Evolutionary conservation across 495 filamentous ascomycete genomes (phyloP), one percentile per base, ranked within the genome.

Genomic region (Mytilinidion resinicola): DNA sequence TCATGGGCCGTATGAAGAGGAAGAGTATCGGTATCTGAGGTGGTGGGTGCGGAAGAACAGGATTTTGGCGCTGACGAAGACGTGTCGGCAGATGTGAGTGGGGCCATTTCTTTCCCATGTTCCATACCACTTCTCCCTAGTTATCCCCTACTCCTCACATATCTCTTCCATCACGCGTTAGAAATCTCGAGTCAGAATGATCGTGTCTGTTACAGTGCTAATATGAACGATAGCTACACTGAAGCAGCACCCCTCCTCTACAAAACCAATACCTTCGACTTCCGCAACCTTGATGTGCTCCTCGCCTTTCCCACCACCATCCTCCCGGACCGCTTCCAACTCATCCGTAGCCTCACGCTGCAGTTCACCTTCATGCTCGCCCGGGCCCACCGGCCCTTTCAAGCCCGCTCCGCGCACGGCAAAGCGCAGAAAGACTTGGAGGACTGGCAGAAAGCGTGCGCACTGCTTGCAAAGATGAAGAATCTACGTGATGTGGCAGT

Each of bases 11-110:
- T 49, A 30, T 9, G 1, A 25, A 38, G 21, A 46, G 6, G 14
- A 34, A 19, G 56, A 53, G 12, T 35, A 4, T 3, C 42, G 56
- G 25, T 59, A 34, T 47, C n/a, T 46, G 49, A 53, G 56, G 30
- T 59, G 56, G 56, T 59, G 56, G 56, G 10, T 9, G 6, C 36
- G 46, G 58, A 60, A 51, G 34, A 37, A 60, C 20, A n/a, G 58
- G 1, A n/a, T 41, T 4, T 34, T 55, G 33, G 42, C 41, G 5
- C 33, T 60, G 17, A 8, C 55, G 33, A 55, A 55, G 41, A 55
- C 58, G 21, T 55, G 58, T 39, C 21, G 58, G 17, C 14, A 36
- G 35, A 51, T 55, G 58, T 60, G 21, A 21, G 58, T 53, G 20
- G 3, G 8, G n/a, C 30, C 20, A 46, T 35, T 12, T 44, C 17